A percentile compares a stretch with the other conserved stretches of the same genome.
These are phyloP conservation scores for Stellera chamaejasme DNA, from an alignment of 345 rosid species.

Conservation along the genomic window DNA sequence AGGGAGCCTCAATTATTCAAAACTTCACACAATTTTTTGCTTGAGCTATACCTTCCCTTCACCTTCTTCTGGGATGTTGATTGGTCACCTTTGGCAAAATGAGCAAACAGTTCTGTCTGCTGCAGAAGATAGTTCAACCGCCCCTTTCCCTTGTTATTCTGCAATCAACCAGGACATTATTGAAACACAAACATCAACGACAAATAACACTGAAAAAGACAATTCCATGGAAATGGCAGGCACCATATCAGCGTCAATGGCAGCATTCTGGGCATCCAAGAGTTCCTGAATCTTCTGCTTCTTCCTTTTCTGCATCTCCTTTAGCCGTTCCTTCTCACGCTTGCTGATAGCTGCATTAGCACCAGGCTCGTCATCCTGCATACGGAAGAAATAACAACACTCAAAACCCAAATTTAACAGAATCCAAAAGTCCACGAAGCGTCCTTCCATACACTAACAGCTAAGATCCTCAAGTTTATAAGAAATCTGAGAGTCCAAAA, in stretches of 20 bases:
- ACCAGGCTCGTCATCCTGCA: constrained; percentile 45
- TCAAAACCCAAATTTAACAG: background rate
- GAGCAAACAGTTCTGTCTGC: constrained; percentile 97
- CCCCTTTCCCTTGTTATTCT: constrained; percentile 91
- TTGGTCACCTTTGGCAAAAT: constrained; percentile 83
- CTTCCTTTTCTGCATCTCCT: constrained; percentile 83
- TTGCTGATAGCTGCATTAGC: constrained; percentile 47
- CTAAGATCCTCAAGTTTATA: background rate
- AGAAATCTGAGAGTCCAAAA: background rate
- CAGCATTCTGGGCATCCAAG: constrained; percentile 82
- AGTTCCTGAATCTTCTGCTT: constrained; percentile 93
- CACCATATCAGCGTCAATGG: constrained; percentile 94
- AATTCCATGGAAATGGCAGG: constrained; percentile 2
- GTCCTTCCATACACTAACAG: background rate
- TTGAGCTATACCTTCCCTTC: constrained; percentile 66
- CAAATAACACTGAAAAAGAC: background rate
- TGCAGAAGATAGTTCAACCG: constrained; percentile 85
- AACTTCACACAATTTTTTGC: too few species aligned
- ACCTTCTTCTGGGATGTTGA: constrained; percentile 63
- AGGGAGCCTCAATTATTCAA: background rate
- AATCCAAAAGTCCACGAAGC: background rate
- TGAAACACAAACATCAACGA: constrained; percentile 1
- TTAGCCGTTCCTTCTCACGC: constrained; percentile 83
- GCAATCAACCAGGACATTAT: constrained; percentile 16
- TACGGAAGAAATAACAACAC: background rate